Conservation (phyloP, 1,284 basidiomycete genomes). For the Cystobasidium sp. region DNA sequence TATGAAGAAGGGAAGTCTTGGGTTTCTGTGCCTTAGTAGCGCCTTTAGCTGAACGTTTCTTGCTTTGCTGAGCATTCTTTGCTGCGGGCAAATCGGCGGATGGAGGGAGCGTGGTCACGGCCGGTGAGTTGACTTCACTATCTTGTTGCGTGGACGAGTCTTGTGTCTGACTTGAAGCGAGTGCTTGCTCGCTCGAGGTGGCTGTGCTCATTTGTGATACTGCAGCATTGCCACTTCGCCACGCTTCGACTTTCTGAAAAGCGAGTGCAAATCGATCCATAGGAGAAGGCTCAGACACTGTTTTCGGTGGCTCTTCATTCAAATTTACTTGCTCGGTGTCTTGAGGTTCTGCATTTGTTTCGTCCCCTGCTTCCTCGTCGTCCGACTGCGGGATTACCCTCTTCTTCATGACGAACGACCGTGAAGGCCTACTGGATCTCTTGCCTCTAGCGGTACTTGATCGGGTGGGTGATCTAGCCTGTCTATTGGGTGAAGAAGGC, state of each 20-base stretch:
- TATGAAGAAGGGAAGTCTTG: no score
- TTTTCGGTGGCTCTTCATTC: no score
- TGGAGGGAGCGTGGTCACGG: no score
- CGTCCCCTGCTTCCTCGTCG: not conserved
- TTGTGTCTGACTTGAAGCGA: not conserved
- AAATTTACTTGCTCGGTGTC: not conserved
- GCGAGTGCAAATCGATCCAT: not conserved
- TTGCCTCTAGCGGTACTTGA: not conserved
- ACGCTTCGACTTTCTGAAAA: not conserved
- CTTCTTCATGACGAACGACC: slow-evolving; percentile 4
- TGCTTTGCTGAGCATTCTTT: no score
- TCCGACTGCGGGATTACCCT: slow-evolving; percentile 6
- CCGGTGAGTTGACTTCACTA: not conserved
- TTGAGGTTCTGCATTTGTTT: not conserved
- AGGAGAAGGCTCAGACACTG: not conserved
- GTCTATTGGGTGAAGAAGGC: no score
- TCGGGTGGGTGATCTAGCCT: not conserved
- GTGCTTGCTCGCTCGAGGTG: not conserved
- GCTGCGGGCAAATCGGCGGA: no score
- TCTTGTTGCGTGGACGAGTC: not conserved
- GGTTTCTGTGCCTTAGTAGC: no score
- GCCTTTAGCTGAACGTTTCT: no score
- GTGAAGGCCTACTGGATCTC: no score
- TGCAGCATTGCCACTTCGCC: not conserved
- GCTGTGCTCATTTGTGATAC: not conserved